Conservation (phyloP, 2,329 filamentous ascomycete species). For the Ascochyta clinopodiicola region DNA sequence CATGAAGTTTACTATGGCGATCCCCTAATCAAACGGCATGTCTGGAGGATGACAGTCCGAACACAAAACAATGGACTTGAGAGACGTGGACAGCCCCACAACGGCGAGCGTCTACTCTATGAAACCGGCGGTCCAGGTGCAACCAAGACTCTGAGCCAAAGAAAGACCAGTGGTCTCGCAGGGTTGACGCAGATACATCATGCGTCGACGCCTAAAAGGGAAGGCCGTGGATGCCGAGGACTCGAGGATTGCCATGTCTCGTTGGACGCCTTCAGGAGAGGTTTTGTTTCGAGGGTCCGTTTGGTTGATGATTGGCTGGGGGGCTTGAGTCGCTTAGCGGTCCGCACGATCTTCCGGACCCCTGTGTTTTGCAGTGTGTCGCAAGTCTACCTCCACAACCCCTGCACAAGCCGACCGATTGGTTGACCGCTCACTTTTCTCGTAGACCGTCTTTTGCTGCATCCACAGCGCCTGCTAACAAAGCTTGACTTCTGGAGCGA, state of each 20-base stretch:
- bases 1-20: conserved; percentile 19
- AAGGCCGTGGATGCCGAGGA: conserved; percentile 21
- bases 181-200: conserved; percentile 38
- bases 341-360: conserved; percentile 28
- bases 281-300: conserved; percentile 37
- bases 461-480: conserved; percentile 24
- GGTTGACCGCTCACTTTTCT: conserved; percentile 27
- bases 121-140: conserved; percentile 38
- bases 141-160: conserved; percentile 40
- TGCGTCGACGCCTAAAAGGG: conserved; percentile 28
- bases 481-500: conserved; percentile 27
- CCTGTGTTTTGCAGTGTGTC: conserved; percentile 41
- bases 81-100: conserved; percentile 30
- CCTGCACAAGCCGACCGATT: conserved; percentile 34
- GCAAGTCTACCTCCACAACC: conserved; percentile 29
- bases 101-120: conserved; percentile 38
- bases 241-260: conserved; percentile 22
- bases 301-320: conserved; percentile 33
- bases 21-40: conserved; percentile 41
- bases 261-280: conserved; percentile 23
- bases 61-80: conserved; percentile 36
- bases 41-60: conserved; percentile 31
- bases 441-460: conserved; percentile 19
- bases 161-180: conserved; percentile 21
- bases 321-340: conserved; percentile 34